Base-by-base conservation (phyloP, 78 protist genomes). In the Cavenderia fasciculata region DNA sequence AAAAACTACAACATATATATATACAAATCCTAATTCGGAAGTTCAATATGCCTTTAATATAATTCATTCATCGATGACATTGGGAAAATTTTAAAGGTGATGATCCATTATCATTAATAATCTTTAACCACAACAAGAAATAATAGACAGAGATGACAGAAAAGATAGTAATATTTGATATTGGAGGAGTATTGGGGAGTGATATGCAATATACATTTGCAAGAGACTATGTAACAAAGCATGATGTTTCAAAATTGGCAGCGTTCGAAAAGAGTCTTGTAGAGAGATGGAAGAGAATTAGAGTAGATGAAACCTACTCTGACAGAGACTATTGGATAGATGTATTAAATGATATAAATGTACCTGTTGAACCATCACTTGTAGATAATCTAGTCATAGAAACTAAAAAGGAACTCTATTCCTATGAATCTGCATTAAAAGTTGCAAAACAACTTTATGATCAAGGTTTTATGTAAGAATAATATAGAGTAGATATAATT, bases 181-280 rank as follows among this genome's bases (percentile, higher is more conserved):
- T 43, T 40, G 72, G 72, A 36, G 72, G 72, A 16, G 72, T 63
- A 5, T 12, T 63, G n/a, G 72, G 54, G 2, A 36, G 47, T 63
- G 72, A 63, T 63, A 63, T 63, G 72, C 14, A 63, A 21, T 63
- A 36, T 21, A 4, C 43, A 6, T 63, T 63, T 8, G 72, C n/a
- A 4, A 36, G 3, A 34, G 19, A 63, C n/a, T 34, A 63, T 63
- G 47, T 63, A 31, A 2, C 10, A 4, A 21, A 31, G 2, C 3
- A 31, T 63, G 6, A 8, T 33, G 51, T 5, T 36, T 49, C 54
- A 12, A 49, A 49, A 25, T 38, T 3, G n/a, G n/a, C 6, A 7
- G 3, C 38, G 72, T 5, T 63, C 51, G 38, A 38, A 34, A 19
- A 36, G 19, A 21, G 18, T 36, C 25, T 63, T n/a, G 38, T 2